Evolutionary conservation across 176 grass and related monocot genomes (phyloP).

Genomic region (Carex scoparia): DNA sequence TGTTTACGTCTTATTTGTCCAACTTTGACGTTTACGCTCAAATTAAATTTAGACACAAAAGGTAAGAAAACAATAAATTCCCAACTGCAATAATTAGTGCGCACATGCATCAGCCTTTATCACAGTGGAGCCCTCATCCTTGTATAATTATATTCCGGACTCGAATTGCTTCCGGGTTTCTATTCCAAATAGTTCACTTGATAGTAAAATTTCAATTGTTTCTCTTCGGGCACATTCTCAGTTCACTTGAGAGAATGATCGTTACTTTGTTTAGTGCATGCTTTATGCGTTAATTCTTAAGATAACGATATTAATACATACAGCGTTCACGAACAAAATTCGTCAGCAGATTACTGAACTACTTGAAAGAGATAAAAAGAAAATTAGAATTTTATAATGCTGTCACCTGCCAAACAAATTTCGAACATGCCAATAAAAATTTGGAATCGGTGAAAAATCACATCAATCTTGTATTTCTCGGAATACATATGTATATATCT

Average conservation of each 20-base stretch:
- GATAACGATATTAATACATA: not conserved
- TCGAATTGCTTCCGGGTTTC: not conserved
- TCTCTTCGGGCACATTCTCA: not conserved
- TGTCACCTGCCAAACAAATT: not conserved
- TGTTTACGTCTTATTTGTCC: not conserved
- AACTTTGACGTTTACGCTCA: not conserved
- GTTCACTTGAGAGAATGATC: too few relatives aligned
- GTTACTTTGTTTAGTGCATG: too few relatives aligned
- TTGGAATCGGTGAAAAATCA: conserved; percentile 6
- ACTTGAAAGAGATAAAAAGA: not conserved
- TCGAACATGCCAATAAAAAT: not conserved
- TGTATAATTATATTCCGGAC: too few relatives aligned
- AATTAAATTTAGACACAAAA: not conserved
- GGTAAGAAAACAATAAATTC: not conserved
- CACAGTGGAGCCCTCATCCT: not conserved
- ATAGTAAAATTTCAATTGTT: not conserved
- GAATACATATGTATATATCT: conserved; percentile 50
- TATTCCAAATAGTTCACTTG: not conserved
- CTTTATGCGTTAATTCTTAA: not conserved
- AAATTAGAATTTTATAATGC: not conserved
- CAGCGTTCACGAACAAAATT: not conserved
- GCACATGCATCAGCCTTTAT: not conserved
- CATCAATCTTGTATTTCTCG: conserved; percentile 4
- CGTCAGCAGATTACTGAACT: not conserved
- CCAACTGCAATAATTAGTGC: not conserved